These are phyloP conservation scores for Phyllosticta capitalensis DNA, from an alignment of 2,329 filamentous ascomycete genomes.

Conservation along the genomic window DNA sequence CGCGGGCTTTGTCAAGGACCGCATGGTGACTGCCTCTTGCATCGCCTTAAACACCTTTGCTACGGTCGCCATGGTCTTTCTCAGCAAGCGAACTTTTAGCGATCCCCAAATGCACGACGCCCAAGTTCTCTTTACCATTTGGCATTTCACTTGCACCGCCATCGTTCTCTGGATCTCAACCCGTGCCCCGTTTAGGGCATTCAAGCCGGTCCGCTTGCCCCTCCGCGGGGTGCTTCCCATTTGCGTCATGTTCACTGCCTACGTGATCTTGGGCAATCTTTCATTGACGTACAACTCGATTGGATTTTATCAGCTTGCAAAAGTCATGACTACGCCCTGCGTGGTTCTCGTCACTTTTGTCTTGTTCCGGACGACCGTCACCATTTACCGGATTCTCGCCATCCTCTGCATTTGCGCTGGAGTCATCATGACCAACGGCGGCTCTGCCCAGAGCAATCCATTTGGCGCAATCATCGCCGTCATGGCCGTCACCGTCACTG, in stretches of 20 bases:
- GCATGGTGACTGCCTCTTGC: slow-evolving; percentile 30
- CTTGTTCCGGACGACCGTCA: slow-evolving; percentile 34
- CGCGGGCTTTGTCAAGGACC: slow-evolving; percentile 16
- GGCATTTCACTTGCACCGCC: slow-evolving; percentile 38
- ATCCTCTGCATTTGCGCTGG: slow-evolving; percentile 36
- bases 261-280: slow-evolving; percentile 38
- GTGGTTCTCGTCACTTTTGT: slow-evolving; percentile 38
- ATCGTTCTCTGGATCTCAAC: slow-evolving; percentile 36
- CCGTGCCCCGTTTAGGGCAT: slow-evolving; percentile 34
- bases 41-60: slow-evolving; percentile 36
- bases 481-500: slow-evolving; percentile 36
- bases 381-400: slow-evolving; percentile 31
- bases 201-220: slow-evolving; percentile 35
- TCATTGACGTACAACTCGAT: slow-evolving; percentile 39
- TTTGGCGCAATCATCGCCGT: slow-evolving; percentile 35
- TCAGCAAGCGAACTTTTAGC: slow-evolving; percentile 38
- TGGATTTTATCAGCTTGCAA: slow-evolving; percentile 40
- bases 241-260: slow-evolving; percentile 38
- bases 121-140: slow-evolving; percentile 40
- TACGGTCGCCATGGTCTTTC: slow-evolving; percentile 35
- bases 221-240: slow-evolving; percentile 37
- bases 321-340: slow-evolving; percentile 40
- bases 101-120: slow-evolving; percentile 35
- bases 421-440: slow-evolving; percentile 36
- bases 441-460: slow-evolving; percentile 30